Evolutionary conservation across 78 protist species (phyloP).

Genomic region (Protostelium mycophagum): DNA sequence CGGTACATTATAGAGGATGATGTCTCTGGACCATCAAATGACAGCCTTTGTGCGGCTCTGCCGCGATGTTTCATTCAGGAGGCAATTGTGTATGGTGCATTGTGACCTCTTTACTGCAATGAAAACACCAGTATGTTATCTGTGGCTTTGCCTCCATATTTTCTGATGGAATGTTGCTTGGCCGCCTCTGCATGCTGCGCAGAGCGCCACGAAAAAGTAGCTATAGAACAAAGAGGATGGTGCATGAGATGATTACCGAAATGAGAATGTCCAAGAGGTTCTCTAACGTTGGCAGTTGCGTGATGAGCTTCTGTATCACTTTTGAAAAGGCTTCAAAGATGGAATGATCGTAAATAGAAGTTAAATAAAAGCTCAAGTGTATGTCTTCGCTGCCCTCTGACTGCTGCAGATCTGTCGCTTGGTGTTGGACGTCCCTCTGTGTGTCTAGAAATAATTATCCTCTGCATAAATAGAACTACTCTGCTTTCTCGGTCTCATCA

Average conservation of each 20-base stretch:
- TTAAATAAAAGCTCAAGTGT: slow-evolving; percentile 83
- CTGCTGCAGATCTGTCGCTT: slow-evolving; percentile 70
- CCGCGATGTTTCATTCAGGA: too few relatives aligned
- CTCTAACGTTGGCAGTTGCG: slow-evolving; percentile 90
- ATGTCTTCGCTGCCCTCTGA: slow-evolving; percentile 45
- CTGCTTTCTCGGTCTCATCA: too few relatives aligned
- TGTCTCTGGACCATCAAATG: not conserved
- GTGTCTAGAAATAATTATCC: slow-evolving; percentile 16
- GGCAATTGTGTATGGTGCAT: too few relatives aligned
- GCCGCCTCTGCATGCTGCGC: too few relatives aligned
- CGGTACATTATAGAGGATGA: not conserved
- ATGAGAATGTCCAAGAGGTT: slow-evolving; percentile 82
- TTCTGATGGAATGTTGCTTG: too few relatives aligned
- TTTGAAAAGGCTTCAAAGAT: slow-evolving; percentile 95
- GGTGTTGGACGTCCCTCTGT: slow-evolving; percentile 84
- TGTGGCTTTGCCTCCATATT: too few relatives aligned
- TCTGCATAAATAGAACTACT: too few relatives aligned
- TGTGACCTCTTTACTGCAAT: too few relatives aligned
- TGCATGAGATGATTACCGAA: slow-evolving; percentile 24
- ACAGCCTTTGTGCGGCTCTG: too few relatives aligned
- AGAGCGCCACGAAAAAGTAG: too few relatives aligned
- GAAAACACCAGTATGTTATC: too few relatives aligned
- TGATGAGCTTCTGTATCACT: slow-evolving; percentile 93
- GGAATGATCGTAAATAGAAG: slow-evolving; percentile 96
- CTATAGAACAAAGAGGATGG: not conserved